These are phyloP conservation scores for Suillus americanus DNA, from an alignment of 768 basidiomycete genomes.

Conservation along the genomic window DNA sequence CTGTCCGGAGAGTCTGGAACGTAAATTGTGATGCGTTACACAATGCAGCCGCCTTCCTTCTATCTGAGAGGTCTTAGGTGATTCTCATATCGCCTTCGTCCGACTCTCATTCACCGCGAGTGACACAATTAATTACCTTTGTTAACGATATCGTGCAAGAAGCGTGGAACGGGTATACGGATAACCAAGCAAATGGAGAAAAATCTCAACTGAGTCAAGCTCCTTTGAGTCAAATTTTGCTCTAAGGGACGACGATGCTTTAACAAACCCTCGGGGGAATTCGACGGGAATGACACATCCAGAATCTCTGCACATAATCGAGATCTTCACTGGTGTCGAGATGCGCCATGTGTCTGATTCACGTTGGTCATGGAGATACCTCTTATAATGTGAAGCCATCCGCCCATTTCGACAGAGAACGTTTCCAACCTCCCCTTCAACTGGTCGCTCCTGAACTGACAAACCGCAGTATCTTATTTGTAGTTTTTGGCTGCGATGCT, in stretches of 20 bases:
- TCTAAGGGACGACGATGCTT: neutral
- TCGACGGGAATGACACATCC: neutral
- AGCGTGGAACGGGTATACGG: neutral
- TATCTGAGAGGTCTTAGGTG: neutral
- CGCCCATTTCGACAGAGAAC: neutral
- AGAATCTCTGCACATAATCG: neutral
- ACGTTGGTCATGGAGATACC: neutral
- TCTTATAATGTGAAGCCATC: constrained; percentile 1
- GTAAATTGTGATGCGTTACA: neutral
- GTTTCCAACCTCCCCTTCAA: neutral
- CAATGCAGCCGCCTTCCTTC: neutral
- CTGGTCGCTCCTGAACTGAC: neutral
- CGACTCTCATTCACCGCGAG: neutral
- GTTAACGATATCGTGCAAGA: neutral
- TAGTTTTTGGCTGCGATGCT: constrained; percentile 13
- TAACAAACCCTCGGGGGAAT: neutral
- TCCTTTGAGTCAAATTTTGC: neutral
- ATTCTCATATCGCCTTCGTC: neutral
- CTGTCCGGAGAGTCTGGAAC: neutral
- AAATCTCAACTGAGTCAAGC: neutral
- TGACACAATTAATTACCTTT: neutral
- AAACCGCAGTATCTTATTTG: neutral
- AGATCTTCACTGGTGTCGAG: neutral
- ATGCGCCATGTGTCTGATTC: neutral
- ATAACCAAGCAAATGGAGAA: neutral